These are phyloP conservation scores for Cenchrus purpureus DNA, from an alignment of 176 grass and related monocot genomes.

Conservation along the genomic window DNA sequence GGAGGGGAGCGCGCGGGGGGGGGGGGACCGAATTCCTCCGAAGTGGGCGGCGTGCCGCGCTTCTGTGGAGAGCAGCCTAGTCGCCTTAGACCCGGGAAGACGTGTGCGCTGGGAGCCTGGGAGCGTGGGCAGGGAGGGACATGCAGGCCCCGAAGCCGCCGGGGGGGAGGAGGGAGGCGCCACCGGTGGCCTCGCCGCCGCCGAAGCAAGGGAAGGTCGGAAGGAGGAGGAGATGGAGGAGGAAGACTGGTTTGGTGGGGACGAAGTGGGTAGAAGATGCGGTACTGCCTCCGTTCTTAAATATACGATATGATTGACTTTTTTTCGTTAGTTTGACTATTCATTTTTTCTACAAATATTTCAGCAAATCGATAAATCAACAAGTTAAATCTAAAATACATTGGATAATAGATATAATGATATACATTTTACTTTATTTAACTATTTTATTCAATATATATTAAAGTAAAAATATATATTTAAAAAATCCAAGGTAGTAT, in stretches of 20 bases:
- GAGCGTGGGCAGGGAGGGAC: neutral
- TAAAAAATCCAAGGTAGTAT: too few relatives aligned
- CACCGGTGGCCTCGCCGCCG: conserved; percentile 1
- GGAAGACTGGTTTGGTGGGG: neutral
- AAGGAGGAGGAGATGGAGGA: too few relatives aligned
- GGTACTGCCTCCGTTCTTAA: too few relatives aligned
- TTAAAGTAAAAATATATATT: too few relatives aligned
- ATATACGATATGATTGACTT: too few relatives aligned
- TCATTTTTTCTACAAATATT: too few relatives aligned
- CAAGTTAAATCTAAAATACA: too few relatives aligned
- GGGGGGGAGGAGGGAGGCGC: neutral
- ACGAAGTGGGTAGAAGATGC: neutral
- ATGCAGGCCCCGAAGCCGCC: neutral
- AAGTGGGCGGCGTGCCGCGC: neutral
- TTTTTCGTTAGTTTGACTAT: too few relatives aligned
- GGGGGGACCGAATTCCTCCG: neutral
- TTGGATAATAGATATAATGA: too few relatives aligned
- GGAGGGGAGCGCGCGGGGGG: neutral
- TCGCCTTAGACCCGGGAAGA: neutral
- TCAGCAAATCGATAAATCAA: too few relatives aligned
- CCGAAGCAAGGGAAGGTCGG: neutral
- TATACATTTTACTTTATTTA: too few relatives aligned
- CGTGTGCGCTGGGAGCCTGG: neutral
- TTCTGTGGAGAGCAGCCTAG: neutral
- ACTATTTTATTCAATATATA: too few relatives aligned